Base-by-base conservation (phyloP, 306 rosid species). In the Bauhinia variegata region DNA sequence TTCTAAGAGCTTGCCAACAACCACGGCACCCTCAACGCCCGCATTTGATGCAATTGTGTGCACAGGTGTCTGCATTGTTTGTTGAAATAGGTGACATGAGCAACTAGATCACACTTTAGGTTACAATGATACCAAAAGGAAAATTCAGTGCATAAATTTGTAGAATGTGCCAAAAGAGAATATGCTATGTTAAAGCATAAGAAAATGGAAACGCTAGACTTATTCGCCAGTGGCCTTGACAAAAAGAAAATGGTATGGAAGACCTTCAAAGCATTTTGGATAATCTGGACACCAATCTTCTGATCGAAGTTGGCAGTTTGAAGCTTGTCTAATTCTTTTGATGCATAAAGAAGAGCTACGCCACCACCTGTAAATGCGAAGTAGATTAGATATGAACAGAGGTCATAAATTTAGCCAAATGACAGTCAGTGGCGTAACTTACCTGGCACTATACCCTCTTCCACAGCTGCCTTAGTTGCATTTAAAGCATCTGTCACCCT, bases 21-120 rank as follows among this genome's bases (percentile, higher is more conserved):
- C 86, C 67, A 93, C 99, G 7, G 99, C 99, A 38, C 99, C 99
- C 79, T 93, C 99, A 44, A 88, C 99, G 73, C 99, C 99, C 0
- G 99, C 99, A 73, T 93, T 93, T 38, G 86, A 65, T 32, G 99
- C 99, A 57, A 93, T 93, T n/a, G 95, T 90, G 76, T 90, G 78
- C 49, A 86, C 99, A n/a, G 99, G 96, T 43, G 95, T 85, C 97
- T 93, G 86, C 70, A 78, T 44, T 68, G 30, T 51, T 71, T 71
- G 30, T 14, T 11, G 4, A 17, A n/a, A 38, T 33, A 13, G 5
- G 16, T 11, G 36, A n/a, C 12, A 48, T 72, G 30, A 67, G 19
- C 17, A 72, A 38, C n/a, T 42, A 42, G 42, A 17, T 3, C 17
- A 19, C 42, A 30, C n/a, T n/a, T n/a, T n/a, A n/a, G n/a, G 15